These are phyloP conservation scores for Pascua sp. DNA, from an alignment of 1,284 basidiomycete genomes.

Conservation along the genomic window DNA sequence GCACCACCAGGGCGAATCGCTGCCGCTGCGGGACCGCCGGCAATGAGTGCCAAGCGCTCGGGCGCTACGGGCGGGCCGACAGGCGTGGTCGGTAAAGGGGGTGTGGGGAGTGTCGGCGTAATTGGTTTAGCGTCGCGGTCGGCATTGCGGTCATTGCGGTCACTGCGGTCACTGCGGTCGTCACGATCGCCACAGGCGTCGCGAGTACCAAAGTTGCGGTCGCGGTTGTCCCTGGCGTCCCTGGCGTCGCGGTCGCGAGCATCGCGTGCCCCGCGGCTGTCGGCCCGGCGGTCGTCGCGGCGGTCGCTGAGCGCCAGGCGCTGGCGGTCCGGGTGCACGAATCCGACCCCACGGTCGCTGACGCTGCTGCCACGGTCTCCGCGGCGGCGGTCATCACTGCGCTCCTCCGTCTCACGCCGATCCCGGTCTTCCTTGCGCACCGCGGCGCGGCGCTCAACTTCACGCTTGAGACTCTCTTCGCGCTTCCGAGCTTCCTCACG, in stretches of 20 bases:
- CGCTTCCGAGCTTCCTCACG: no score
- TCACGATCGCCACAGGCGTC: neutral
- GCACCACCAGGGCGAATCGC: neutral
- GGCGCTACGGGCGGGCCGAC: neutral
- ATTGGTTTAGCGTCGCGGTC: neutral
- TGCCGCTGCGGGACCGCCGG: neutral
- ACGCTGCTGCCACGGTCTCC: neutral
- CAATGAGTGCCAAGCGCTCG: no score
- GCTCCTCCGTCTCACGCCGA: neutral
- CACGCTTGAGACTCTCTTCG: no score
- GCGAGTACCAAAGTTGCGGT: neutral
- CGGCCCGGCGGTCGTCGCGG: neutral
- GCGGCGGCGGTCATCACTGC: neutral
- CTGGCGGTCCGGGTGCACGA: neutral
- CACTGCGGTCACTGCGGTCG: neutral
- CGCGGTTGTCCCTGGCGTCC: neutral
- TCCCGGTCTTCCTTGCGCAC: neutral
- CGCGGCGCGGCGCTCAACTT: neutral
- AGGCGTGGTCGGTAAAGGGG: neutral
- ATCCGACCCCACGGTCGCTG: neutral
- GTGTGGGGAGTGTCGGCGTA: no score
- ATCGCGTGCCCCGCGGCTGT: constrained; percentile 4
- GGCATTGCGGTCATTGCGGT: neutral
- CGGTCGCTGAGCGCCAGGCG: constrained; percentile 2
- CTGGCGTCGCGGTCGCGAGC: constrained; percentile 4